Evolutionary conservation across 2,329 filamentous ascomycete species (phyloP).

Genomic region (Trichoderma semiorbis): DNA sequence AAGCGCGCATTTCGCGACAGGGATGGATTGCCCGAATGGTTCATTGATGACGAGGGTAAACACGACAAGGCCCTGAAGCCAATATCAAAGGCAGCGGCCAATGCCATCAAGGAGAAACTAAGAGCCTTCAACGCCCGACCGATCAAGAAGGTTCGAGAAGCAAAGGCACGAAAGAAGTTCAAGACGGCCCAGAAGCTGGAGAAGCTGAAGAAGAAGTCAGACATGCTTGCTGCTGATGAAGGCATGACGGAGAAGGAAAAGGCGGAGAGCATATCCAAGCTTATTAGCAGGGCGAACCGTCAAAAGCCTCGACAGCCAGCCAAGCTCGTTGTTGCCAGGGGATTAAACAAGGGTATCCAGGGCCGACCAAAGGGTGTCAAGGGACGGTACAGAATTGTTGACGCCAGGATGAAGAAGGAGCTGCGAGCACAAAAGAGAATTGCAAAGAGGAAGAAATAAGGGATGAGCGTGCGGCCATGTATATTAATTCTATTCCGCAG

Average conservation of each 20-base stretch:
- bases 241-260: conserved; percentile 96
- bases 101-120: conserved; percentile 90
- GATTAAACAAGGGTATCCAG: conserved; percentile 78
- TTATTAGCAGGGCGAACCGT: conserved; percentile 78
- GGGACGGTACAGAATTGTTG: conserved; percentile 96
- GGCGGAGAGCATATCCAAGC: conserved; percentile 73
- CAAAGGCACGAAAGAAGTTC: conserved; percentile 94
- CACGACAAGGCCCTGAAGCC: conserved; percentile 84
- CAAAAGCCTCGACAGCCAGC: conserved; percentile 82
- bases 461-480: not conserved
- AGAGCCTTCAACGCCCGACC: conserved; percentile 90
- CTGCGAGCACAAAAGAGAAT: conserved; percentile 78
- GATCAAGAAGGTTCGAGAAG: conserved; percentile 98
- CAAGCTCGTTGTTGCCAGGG: conserved; percentile 84
- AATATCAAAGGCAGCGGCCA: conserved; percentile 85
- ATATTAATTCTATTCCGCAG: not conserved
- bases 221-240: conserved; percentile 82
- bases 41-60: conserved; percentile 82
- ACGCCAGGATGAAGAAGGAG: conserved; percentile 95
- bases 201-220: conserved; percentile 97
- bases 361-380: conserved; percentile 89
- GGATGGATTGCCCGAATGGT: conserved; percentile 95
- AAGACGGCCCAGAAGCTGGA: conserved; percentile 87
- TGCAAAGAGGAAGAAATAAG: conserved; percentile 64
- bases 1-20: conserved; percentile 85